Evolutionary conservation across 2,329 filamentous ascomycete species (phyloP).

Genomic region (Penicillium sp.): DNA sequence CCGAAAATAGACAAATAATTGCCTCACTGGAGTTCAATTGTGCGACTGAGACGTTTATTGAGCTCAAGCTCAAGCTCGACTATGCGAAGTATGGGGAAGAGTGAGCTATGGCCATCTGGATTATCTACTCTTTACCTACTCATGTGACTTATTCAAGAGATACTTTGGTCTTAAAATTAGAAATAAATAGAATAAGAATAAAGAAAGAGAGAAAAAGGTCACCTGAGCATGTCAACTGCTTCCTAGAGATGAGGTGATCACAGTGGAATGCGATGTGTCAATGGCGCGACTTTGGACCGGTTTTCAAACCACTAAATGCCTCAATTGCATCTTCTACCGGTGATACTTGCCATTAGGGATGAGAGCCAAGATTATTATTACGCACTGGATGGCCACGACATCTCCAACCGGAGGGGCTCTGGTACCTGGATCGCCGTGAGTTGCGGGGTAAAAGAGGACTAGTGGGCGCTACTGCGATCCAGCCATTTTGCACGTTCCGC

Average conservation of each 20-base stretch:
- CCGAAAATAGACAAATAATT: conserved; percentile 24
- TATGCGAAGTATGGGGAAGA: background rate
- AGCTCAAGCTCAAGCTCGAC: background rate
- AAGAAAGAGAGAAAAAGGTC: background rate
- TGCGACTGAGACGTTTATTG: conserved; percentile 4
- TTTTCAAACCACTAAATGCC: conserved; percentile 12
- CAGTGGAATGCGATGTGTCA: conserved; percentile 24
- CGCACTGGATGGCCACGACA: conserved; percentile 1
- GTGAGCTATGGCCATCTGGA: background rate
- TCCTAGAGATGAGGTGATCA: conserved; percentile 15
- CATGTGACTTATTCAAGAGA: background rate
- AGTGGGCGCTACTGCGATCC: conserved; percentile 9
- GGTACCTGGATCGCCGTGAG: conserved; percentile 22
- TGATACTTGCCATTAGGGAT: conserved; percentile 18
- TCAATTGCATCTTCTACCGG: conserved; percentile 16
- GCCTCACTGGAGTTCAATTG: conserved; percentile 15
- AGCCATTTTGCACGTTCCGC: conserved; percentile 5
- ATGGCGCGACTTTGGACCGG: conserved; percentile 3
- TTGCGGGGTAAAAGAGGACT: conserved; percentile 19
- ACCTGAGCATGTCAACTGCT: background rate
- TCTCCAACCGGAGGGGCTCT: conserved; percentile 15
- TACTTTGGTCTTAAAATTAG: background rate
- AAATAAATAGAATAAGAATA: conserved; percentile 3
- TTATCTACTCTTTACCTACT: background rate
- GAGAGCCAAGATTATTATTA: conserved; percentile 14